Evolutionary conservation across 352 stramenopile species (phyloP), one percentile per base, ranked within the genome.

Genomic region (Phytophthora brassicae): DNA sequence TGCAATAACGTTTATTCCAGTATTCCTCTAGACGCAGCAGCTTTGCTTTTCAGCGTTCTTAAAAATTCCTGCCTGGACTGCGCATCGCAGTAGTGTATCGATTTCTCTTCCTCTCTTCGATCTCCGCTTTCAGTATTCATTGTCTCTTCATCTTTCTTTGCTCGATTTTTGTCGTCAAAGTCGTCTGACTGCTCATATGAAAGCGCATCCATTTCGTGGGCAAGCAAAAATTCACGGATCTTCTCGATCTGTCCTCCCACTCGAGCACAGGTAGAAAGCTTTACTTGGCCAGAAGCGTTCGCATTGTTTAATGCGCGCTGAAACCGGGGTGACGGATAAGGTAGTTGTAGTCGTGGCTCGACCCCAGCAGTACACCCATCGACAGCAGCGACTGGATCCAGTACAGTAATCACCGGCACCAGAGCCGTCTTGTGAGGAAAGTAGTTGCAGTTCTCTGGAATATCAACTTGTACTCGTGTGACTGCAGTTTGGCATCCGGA

Each of bases 371-470:
- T 29, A 17, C n/a, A 3, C 8, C 7, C 19, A n/a, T 48, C 22
- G 35, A 26, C 52, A 33, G 47, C 68, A 56, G 43, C 58, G 39
- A 55, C 28, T 8, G 59, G 58, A 51, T 89, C 79, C 6, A 72
- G 8, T 0, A 90, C 75, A 3, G 77, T 84, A 57, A 93, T 82
- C 38, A 89, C 60, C 2, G 84, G 77, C 16, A 92, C 72, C 14
- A 86, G 62, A n/a, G 82, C 82, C 1, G 66, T 70, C 22, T 80
- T 56, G 67, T 89, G 67, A 12, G 82, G 79, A 11, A 87, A 93
- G 45, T 93, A 93, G 3, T 71, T 69, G 35, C 35, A 42, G 11
- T 42, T 42, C 17, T 56, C 45, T 2, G 84, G 60, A 11, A 63
- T 64, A 0, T 68, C 48, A 16, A 92, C 84, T 2, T 56, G 29